phyloP scores from a whole-genome alignment of 345 rosid species.

The Cardamine occulta region DNA sequence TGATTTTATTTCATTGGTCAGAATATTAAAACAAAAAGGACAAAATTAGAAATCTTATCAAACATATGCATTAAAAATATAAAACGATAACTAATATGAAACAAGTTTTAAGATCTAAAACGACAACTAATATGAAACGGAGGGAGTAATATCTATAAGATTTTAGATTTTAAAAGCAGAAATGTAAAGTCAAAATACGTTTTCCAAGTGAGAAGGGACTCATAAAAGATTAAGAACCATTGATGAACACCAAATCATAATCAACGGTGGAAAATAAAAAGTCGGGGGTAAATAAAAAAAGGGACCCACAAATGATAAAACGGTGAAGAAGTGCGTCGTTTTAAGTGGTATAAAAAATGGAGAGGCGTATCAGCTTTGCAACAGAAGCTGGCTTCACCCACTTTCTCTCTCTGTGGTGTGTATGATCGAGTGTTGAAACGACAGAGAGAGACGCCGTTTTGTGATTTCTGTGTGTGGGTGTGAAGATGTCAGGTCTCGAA shows the following conservation, averaged over 20 bases:
- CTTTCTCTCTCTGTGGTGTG: conserved; percentile 30
- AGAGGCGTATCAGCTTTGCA: conserved; percentile 38
- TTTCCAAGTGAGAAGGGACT: conserved; percentile 36
- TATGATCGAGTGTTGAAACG: conserved; percentile 41
- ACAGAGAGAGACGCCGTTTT: conserved; percentile 41
- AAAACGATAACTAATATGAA: no score
- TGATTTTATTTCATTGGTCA: no score
- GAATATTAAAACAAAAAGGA: no score
- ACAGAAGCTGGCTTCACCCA: conserved; percentile 45
- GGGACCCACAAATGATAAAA: conserved; percentile 37
- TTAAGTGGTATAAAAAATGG: conserved; percentile 18
- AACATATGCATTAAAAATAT: no score
- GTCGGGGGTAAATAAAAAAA: neutral
- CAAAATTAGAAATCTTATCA: no score
- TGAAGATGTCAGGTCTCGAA: conserved; percentile 54
- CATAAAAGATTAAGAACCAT: conserved; percentile 5
- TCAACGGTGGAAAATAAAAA: conserved; percentile 31
- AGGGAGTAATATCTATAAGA: conserved; percentile 1
- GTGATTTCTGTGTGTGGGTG: neutral
- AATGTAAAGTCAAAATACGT: conserved; percentile 38
- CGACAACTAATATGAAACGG: no score
- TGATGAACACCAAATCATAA: conserved; percentile 36
- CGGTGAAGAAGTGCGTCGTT: conserved; percentile 37
- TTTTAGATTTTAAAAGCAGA: conserved; percentile 9
- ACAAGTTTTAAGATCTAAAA: no score